phyloP scores from a whole-genome alignment of 2,329 filamentous ascomycete genomes.

The Fusarium bactridioides region DNA sequence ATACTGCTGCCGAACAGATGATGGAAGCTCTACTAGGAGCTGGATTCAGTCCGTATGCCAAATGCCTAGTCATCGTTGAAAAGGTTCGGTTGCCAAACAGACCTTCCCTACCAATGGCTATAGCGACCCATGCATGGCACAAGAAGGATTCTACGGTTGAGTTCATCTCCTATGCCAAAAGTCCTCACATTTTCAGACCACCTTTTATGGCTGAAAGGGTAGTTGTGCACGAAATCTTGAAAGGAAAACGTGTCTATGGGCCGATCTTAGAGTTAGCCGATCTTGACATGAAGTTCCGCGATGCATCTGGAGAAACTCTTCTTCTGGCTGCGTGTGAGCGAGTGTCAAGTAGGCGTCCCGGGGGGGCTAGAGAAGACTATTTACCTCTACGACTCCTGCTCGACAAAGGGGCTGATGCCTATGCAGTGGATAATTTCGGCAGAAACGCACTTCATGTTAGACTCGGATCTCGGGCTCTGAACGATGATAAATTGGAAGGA shows the following conservation, averaged over 20 bases:
- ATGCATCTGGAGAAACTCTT: conserved; percentile 12
- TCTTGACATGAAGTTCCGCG: conserved; percentile 19
- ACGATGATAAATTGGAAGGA: neutral
- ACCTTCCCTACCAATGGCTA: neutral
- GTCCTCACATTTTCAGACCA: neutral
- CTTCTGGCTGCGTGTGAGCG: conserved; percentile 18
- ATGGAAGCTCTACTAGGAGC: conserved; percentile 6
- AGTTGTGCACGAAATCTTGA: conserved; percentile 18
- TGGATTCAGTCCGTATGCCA: conserved; percentile 14
- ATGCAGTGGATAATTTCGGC: conserved; percentile 5
- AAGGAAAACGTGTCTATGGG: neutral
- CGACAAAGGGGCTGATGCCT: conserved; percentile 19
- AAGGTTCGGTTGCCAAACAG: neutral
- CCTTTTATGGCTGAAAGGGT: neutral
- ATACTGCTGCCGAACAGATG: neutral
- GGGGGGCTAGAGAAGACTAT: too few relatives aligned
- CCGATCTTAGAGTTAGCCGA: conserved; percentile 14
- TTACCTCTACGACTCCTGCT: conserved; percentile 3
- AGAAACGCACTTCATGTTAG: conserved; percentile 25
- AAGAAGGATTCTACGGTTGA: neutral
- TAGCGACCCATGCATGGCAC: neutral
- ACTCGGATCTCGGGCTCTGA: neutral
- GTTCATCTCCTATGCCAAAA: neutral
- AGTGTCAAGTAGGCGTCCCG: neutral
- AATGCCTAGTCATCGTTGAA: neutral